These are phyloP conservation scores for Vitis riparia DNA, from an alignment of 164 flowering plant genomes.

Conservation along the genomic window DNA sequence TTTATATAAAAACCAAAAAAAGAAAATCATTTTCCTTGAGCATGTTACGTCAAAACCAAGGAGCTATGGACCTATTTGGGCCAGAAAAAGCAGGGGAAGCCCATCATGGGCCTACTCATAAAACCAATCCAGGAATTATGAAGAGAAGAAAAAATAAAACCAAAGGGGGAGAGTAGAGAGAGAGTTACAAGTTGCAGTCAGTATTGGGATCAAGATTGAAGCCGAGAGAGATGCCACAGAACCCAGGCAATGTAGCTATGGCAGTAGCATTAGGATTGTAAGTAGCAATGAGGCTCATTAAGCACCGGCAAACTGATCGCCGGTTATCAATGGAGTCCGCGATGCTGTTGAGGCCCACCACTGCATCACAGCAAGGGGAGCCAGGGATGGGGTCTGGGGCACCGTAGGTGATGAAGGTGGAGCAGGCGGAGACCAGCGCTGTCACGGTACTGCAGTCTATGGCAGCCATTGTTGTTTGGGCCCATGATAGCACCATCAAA, in stretches of 20 bases:
- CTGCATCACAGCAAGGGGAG: constrained; percentile 58
- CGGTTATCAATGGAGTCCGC: constrained; percentile 27
- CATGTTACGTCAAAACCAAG: too few relatives aligned
- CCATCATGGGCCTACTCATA: too few relatives aligned
- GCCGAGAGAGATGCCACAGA: constrained; percentile 66
- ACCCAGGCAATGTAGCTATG: constrained; percentile 57
- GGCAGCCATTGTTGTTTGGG: not conserved
- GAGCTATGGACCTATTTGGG: too few relatives aligned
- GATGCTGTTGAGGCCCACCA: constrained; percentile 30
- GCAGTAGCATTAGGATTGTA: constrained; percentile 49
- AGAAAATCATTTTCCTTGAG: too few relatives aligned
- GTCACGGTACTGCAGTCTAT: constrained; percentile 50
- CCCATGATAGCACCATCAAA: constrained; percentile 4
- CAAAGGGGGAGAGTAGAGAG: not conserved
- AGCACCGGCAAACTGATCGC: constrained; percentile 41
- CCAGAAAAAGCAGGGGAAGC: too few relatives aligned
- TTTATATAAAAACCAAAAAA: too few relatives aligned
- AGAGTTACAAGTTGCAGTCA: constrained; percentile 48
- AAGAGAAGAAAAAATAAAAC: too few relatives aligned
- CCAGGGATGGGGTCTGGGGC: constrained; percentile 55
- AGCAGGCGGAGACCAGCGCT: constrained; percentile 44
- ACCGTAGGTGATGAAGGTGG: constrained; percentile 45
- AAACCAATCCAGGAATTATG: too few relatives aligned
- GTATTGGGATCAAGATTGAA: constrained; percentile 56
- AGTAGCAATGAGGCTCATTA: constrained; percentile 39